phyloP scores from a whole-genome alignment of 2,329 filamentous ascomycete genomes.

The Colletotrichum tanaceti region DNA sequence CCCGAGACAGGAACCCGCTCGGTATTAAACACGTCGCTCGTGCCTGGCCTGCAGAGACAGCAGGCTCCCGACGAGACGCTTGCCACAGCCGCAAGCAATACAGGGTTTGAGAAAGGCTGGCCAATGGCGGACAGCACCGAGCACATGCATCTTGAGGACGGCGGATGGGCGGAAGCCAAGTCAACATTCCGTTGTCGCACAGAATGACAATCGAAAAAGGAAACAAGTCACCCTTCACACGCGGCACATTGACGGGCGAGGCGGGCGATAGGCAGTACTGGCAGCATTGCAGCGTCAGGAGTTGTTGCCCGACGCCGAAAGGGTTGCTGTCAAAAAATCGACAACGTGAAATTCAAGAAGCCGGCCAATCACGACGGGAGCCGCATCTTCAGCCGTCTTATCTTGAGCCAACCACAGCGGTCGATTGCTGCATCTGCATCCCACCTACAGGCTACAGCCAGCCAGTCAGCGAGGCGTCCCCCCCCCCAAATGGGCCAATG shows the following conservation, averaged over 20 bases:
- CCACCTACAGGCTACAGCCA: conserved; percentile 27
- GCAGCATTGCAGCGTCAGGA: conserved; percentile 20
- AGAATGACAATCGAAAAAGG: conserved; percentile 1
- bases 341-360: conserved; percentile 55
- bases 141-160: conserved; percentile 22
- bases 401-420: conserved; percentile 55
- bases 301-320: conserved; percentile 21
- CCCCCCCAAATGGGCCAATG: conserved; percentile 23
- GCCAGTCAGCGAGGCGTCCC: conserved; percentile 24
- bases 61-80: conserved; percentile 17
- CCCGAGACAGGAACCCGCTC: conserved; percentile 4
- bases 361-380: conserved; percentile 53
- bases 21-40: conserved; percentile 6
- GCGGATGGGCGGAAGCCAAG: not conserved
- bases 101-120: conserved; percentile 18
- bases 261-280: conserved; percentile 20
- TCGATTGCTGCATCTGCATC: conserved; percentile 34
- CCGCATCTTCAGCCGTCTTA: conserved; percentile 50
- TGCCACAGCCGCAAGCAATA: conserved; percentile 21
- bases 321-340: conserved; percentile 43
- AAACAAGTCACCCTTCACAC: conserved; percentile 15
- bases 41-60: conserved; percentile 18
- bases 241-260: conserved; percentile 17
- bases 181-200: conserved; percentile 11
- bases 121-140: conserved; percentile 32